A percentile compares a stretch with the other conserved stretches of the same genome.
Conservation (phyloP, 2,329 filamentous ascomycete genomes). For the Immersiporthe knoxdaviesiana region DNA sequence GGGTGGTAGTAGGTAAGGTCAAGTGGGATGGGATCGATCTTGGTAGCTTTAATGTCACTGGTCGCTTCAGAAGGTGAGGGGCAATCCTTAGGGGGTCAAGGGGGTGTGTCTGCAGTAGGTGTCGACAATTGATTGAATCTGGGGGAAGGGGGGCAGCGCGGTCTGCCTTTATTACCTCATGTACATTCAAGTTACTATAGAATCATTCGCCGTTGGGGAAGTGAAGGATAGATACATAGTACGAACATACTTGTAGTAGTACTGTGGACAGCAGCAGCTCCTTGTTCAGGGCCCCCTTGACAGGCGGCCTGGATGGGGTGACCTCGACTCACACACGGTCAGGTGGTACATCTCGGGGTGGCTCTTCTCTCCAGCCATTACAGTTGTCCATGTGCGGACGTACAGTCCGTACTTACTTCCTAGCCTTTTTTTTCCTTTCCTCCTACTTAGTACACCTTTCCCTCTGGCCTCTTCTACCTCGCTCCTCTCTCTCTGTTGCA, state of each 20-base stretch:
- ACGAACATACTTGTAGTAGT: too few species aligned
- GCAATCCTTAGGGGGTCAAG: background rate
- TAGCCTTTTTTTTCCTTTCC: background rate
- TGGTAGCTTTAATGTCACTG: background rate
- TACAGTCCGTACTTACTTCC: too few species aligned
- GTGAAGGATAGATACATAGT: too few species aligned
- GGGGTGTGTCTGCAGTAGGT: background rate
- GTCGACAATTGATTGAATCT: background rate
- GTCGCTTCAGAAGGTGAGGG: background rate
- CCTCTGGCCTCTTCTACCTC: background rate
- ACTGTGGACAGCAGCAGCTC: background rate
- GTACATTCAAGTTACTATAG: background rate
- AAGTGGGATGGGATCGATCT: background rate
- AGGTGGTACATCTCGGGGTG: background rate
- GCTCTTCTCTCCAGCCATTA: background rate
- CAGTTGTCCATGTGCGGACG: background rate
- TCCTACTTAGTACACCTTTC: background rate
- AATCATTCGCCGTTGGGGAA: background rate
- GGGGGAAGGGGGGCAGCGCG: background rate
- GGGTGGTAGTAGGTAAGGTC: background rate
- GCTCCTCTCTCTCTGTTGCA: background rate
- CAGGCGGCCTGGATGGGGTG: background rate
- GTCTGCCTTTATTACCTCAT: slow-evolving; percentile 5
- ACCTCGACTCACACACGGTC: background rate
- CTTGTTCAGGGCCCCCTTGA: background rate